Base-by-base conservation (phyloP, 1,139 yeast species). In the Hansenula sp. region DNA sequence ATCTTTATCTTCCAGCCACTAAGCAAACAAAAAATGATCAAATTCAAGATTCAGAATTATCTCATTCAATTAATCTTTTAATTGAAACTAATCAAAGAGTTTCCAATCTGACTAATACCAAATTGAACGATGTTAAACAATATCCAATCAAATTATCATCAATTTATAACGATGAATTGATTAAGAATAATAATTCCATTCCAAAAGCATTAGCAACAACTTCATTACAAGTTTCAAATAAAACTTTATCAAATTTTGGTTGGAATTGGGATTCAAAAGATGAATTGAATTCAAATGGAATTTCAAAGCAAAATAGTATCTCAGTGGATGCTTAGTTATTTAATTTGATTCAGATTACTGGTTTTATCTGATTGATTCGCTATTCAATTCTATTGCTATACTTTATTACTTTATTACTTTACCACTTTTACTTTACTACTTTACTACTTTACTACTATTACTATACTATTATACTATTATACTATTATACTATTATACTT, bases 121-220 rank as follows among this genome's bases (percentile, higher is more conserved):
- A 31, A 15, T 38, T 28, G 28, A 46, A 13, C n/a, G 12, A 34
- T 6, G 25, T 46, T 13, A 42, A 38, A 16, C 21, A 30, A 13
- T 28, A 29, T 21, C 44, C 44, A 28, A 12, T 25, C 8, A 40
- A 40, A 29, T 28, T 34, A 33, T 17, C 39, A n/a, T 27, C 40
- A 15, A 45, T 48, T 27, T 51, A 50, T 34, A 36, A 43, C 16
- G 42, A 42, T 11, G 44, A 49, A 16, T 46, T 50, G 36, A 31
- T 40, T 9, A 39, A 43, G 10, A 27, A 18, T 24, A 21, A 35
- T n/a, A 33, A 46, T 11, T 40, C 36, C 15, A 44, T 43, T 24
- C 30, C 49, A 36, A 51, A 45, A 29, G 55, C 55, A 2, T 44
- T 52, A 8, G 47, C 47, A 5, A 40, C 41, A 16, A 47, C 55